Conservation (phyloP, 2,329 filamentous ascomycete genomes). For the Pseudogymnoascus sp. region DNA sequence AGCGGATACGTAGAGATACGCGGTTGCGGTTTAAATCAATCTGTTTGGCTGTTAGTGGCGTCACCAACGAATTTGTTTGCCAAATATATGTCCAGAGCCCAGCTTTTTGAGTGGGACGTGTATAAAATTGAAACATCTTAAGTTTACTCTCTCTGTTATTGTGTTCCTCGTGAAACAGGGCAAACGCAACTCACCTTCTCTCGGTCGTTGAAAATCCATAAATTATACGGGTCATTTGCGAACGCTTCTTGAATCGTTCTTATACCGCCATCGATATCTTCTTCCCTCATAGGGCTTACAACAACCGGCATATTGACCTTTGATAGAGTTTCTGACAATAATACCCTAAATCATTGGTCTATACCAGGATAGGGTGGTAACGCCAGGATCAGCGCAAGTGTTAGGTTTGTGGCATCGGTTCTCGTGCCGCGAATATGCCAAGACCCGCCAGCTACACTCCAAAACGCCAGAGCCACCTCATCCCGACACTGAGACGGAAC, state of each 20-base stretch:
- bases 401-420: background rate
- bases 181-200: slow-evolving; percentile 39
- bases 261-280: slow-evolving; percentile 57
- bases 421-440: background rate
- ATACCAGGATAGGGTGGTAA: background rate
- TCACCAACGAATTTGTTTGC: background rate
- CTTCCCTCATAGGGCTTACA: slow-evolving; percentile 47
- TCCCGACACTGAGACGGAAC: background rate
- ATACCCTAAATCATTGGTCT: background rate
- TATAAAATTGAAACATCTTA: background rate
- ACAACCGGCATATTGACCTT: slow-evolving; percentile 42
- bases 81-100: background rate
- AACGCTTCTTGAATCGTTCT: slow-evolving; percentile 61
- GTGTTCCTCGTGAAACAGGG: background rate
- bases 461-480: background rate
- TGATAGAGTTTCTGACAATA: background rate
- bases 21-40: slow-evolving; percentile 55
- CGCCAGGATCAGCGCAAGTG: background rate
- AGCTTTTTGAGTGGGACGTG: background rate
- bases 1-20: slow-evolving; percentile 56
- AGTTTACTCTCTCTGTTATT: background rate
- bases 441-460: background rate
- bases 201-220: slow-evolving; percentile 55
- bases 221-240: slow-evolving; percentile 58
- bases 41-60: slow-evolving; percentile 29